Base-by-base conservation (phyloP, 768 basidiomycete species). In the Naganishia vishniacii region DNA sequence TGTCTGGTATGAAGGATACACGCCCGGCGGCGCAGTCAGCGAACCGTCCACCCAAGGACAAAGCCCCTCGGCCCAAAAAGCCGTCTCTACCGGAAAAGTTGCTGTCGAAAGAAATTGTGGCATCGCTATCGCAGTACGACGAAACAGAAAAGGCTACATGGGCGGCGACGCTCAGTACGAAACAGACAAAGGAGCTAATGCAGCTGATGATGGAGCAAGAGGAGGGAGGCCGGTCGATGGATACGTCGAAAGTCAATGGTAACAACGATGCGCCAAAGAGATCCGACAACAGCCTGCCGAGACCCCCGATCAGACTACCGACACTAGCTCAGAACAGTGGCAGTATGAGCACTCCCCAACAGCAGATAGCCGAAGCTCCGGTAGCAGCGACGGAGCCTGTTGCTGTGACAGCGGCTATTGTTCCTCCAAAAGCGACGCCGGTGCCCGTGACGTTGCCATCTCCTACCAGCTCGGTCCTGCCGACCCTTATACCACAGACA, bases 31-130 rank as follows among this genome's bases (percentile, higher is more conserved):
- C 62, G 5, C 59, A 44, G 32, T 23, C 61, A 25, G 44, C 67
- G 20, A 44, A 5, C 42, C 53, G 53, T 23, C 34, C 53, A 1
- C 15, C 23, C 37, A 56, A 56, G 23, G 53, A 56, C 5, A 56
- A 26, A 20, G 20, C 25, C 23, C 9, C 25, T 40, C 53, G 53
- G 23, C 53, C 23, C 12, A 56, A 40, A 25, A 56, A 26, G 37
- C 60, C 65, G n/a, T 25, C 58, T 28, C 48, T 76, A 29, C 73
- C 75, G 2, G 60, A 46, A 18, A 70, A 72, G 7, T 59, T 71
- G n/a, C 69, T 74, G 15, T 72, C 66, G 16, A 72, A 71, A 25
- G 73, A 73, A 15, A 65, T 76, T 11, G 75, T 75, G 3, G 61
- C 68, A n/a, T 67, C 68, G 2, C 65, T 76, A 3, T 40, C 47